Conservation (phyloP, 306 rosid genomes). For the Medicago truncatula region DNA sequence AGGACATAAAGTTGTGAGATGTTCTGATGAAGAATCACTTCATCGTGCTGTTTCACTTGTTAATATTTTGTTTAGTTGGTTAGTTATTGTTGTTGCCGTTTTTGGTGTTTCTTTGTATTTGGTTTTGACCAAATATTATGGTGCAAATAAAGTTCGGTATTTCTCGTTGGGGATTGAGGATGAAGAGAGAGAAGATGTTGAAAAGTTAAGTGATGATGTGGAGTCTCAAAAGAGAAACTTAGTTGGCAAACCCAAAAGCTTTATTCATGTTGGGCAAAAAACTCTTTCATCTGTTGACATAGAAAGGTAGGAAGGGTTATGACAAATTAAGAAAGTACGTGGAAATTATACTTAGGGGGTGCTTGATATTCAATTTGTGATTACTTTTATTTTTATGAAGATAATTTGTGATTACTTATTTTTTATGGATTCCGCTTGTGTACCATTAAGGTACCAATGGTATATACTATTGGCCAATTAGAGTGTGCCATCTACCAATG, state of each 20-base stretch:
- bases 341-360: not conserved
- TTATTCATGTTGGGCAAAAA: conserved; percentile 54
- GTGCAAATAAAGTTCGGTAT: conserved; percentile 42
- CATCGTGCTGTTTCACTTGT: conserved; percentile 71
- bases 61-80: conserved; percentile 78
- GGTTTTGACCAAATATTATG: conserved; percentile 50
- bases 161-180: conserved; percentile 47
- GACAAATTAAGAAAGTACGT: not conserved
- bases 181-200: conserved; percentile 31
- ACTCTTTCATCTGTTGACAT: conserved; percentile 48
- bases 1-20: conserved; percentile 72
- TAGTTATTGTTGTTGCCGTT: conserved; percentile 48
- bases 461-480: no score
- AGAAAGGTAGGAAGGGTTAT: conserved; percentile 56
- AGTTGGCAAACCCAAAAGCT: conserved; percentile 45
- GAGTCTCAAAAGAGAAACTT: conserved; percentile 58
- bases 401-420: conserved; percentile 30
- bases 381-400: not conserved
- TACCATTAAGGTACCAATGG: no score
- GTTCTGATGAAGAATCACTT: conserved; percentile 50
- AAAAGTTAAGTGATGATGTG: conserved; percentile 49
- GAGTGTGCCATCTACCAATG: no score
- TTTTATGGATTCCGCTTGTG: no score
- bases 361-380: not conserved
- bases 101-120: conserved; percentile 54